Percentiles rank a stretch among this genome's conserved stretches.
Conservation (phyloP, 495 filamentous ascomycete species). For the Penicillium goetzii region DNA sequence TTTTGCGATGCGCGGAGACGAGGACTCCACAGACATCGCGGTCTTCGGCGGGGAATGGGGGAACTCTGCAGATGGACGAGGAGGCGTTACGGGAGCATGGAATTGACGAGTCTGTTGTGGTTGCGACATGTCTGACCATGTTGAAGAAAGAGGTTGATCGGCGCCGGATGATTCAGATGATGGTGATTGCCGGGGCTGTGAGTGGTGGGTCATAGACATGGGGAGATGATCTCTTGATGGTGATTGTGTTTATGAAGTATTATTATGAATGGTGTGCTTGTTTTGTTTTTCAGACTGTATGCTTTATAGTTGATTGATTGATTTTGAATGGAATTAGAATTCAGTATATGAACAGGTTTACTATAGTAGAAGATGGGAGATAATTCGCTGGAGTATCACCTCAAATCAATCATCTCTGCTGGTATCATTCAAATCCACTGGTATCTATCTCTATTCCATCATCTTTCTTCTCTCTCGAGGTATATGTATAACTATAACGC, state of each 20-base stretch:
- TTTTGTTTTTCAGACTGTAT: not conserved
- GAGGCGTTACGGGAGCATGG: slow-evolving; percentile 23
- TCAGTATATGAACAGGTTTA: not conserved
- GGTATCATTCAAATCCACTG: not conserved
- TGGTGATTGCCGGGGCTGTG: slow-evolving; percentile 39
- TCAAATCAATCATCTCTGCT: not conserved
- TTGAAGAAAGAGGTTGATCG: slow-evolving; percentile 63
- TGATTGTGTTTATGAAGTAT: not conserved
- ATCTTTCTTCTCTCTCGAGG: not conserved
- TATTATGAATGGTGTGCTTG: not conserved
- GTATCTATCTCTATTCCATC: slow-evolving; percentile 2
- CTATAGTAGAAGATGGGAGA: not conserved
- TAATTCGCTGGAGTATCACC: no score
- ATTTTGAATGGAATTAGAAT: not conserved
- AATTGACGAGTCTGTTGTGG: slow-evolving; percentile 48
- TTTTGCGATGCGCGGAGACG: slow-evolving; percentile 47
- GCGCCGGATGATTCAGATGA: slow-evolving; percentile 49
- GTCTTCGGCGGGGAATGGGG: slow-evolving; percentile 56
- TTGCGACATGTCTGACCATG: slow-evolving; percentile 58
- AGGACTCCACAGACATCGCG: slow-evolving; percentile 46
- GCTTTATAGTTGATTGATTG: not conserved
- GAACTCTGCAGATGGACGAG: slow-evolving; percentile 49
- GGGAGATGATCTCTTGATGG: not conserved
- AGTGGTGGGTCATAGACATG: not conserved
- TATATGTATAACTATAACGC: not conserved